A percentile compares a stretch with the other conserved stretches of the same genome.
phyloP scores from a whole-genome alignment of 139 green algal species.

The Picochlorum sp. region DNA sequence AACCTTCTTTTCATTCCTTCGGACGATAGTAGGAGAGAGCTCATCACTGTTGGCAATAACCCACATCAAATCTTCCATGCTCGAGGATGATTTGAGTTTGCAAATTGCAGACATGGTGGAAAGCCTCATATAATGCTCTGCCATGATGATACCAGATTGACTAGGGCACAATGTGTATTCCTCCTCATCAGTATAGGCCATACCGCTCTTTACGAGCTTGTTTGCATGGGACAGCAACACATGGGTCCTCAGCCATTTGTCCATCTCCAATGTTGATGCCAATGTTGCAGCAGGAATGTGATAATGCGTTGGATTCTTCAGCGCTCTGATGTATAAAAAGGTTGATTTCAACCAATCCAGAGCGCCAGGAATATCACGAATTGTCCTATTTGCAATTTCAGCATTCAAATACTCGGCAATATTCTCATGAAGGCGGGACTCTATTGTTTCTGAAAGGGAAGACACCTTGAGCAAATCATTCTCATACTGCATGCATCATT shows the following conservation, averaged over 20 bases:
- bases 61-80: constrained; percentile 51
- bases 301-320: constrained; percentile 30
- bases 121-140: constrained; percentile 64
- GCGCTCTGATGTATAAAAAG: constrained; percentile 69
- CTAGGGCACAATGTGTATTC: constrained; percentile 39
- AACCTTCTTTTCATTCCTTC: constrained; percentile 26
- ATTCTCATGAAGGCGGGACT: constrained; percentile 44
- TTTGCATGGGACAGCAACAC: constrained; percentile 44
- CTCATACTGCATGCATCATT: too few species aligned
- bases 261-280: too few species aligned
- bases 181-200: constrained; percentile 54
- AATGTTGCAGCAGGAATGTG: constrained; percentile 16
- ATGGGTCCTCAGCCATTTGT: constrained; percentile 13
- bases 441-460: constrained; percentile 38
- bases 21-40: constrained; percentile 23
- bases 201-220: constrained; percentile 46
- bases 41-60: constrained; percentile 51
- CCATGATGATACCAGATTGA: constrained; percentile 61
- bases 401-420: constrained; percentile 75
- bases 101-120: constrained; percentile 60
- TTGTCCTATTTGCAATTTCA: constrained; percentile 59
- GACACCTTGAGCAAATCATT: constrained; percentile 4
- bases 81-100: constrained; percentile 11
- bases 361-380: constrained; percentile 50
- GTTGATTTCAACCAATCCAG: constrained; percentile 70